Percentiles rank a stretch among this genome's conserved stretches.
Conservation (phyloP, 2,329 filamentous ascomycete species). For the Colletotrichum camelliae region DNA sequence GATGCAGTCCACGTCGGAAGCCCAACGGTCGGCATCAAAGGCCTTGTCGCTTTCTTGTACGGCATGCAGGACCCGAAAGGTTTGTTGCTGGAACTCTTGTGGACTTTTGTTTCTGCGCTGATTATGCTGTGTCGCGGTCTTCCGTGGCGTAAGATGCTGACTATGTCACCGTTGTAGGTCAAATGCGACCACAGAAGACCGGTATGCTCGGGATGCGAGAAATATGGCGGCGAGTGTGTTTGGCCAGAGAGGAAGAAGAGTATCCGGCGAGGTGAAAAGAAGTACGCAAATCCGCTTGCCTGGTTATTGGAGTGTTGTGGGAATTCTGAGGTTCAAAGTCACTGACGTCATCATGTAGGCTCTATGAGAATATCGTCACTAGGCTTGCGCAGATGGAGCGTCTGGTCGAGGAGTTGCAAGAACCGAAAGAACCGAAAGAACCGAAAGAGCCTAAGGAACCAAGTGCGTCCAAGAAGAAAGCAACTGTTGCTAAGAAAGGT, state of each 20-base stretch:
- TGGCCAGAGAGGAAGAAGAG: conserved; percentile 3
- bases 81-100: neutral
- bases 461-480: neutral
- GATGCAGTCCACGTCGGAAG: neutral
- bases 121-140: neutral
- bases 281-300: neutral
- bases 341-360: neutral
- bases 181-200: conserved; percentile 3
- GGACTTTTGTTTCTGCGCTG: neutral
- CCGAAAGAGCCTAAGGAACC: neutral
- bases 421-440: neutral
- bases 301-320: neutral
- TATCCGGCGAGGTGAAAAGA: neutral
- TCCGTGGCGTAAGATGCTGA: neutral
- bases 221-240: neutral
- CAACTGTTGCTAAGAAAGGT: neutral
- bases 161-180: neutral
- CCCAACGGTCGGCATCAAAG: neutral
- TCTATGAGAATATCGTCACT: neutral
- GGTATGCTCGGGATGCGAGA: neutral
- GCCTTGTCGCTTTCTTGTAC: neutral
- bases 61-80: neutral
- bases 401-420: neutral
- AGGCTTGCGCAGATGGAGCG: neutral
- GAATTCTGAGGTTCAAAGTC: neutral